Base-by-base conservation (phyloP, 768 basidiomycete genomes). In the Mycena epipterygia region DNA sequence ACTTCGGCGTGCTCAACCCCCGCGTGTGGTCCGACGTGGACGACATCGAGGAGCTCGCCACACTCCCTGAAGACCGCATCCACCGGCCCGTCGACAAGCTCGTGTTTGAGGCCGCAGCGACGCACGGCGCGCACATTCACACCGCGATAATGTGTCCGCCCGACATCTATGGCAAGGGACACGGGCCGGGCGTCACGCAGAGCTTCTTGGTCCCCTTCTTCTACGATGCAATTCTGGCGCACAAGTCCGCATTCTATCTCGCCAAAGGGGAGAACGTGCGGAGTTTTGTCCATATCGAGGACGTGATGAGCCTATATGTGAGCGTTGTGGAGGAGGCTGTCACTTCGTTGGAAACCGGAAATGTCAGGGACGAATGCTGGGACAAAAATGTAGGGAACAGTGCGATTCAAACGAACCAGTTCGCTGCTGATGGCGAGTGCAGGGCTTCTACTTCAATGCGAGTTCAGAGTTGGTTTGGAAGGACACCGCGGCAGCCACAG, bases 111-210 rank as follows among this genome's bases (percentile, higher is more conserved):
- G 68, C 68, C 19, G 37, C 62, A 9, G 37, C 55, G 39, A 63
- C 56, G 16, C 68, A 70, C 62, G 68, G 68, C 2, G 46, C 55
- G 23, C 61, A 69, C 61, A 64, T 69, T 27, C 55, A 69, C 55
- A 69, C 55, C 5, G 68, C 68, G n/a, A 64, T 69, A 11, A 69
- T 69, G 46, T 69, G 68, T 29, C 68, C 68, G 46, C 68, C 68
- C 0, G 68, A 69, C 30, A 69, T 69, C 27, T 69, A 69, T 35
- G 68, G 68, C 21, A 51, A 51, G 32, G 68, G 68, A 17, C 46
- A 51, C 30, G 68, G 68, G 1, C 68, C 68, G 7, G 62, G 56
- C n/a, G 29, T 58, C 39, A 69, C 62, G 29, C 62, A 69, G 35
- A 64, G 61, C 62, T 64, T 64, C 56, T 35, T 64, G 44, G 61